These are phyloP conservation scores for Serendipita indica DNA, from an alignment of 768 basidiomycete genomes.

Conservation along the genomic window DNA sequence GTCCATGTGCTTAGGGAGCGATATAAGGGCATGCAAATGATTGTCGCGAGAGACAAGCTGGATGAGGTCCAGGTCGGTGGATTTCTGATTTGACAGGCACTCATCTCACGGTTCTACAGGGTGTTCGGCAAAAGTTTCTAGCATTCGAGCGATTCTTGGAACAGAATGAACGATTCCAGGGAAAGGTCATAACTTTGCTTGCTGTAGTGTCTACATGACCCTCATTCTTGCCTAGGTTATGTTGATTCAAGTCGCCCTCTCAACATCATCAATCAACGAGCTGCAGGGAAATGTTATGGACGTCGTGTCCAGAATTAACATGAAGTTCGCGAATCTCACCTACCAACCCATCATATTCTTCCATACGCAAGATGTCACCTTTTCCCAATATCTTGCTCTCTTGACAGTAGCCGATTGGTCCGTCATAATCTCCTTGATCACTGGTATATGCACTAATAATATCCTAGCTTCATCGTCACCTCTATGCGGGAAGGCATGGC, in stretches of 20 bases:
- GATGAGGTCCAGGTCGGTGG: slow-evolving; percentile 55
- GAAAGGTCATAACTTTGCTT: slow-evolving; percentile 33
- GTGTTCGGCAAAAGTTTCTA: slow-evolving; percentile 67
- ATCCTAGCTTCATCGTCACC: slow-evolving; percentile 73
- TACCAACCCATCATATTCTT: slow-evolving; percentile 81
- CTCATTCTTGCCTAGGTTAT: slow-evolving; percentile 35
- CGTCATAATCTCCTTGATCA: too few species aligned
- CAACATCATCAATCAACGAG: slow-evolving; percentile 66
- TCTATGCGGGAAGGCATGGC: slow-evolving; percentile 85
- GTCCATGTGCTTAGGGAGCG: slow-evolving; percentile 62
- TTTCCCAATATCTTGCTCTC: slow-evolving; percentile 71
- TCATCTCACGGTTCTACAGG: slow-evolving; percentile 23
- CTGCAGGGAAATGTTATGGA: slow-evolving; percentile 59
- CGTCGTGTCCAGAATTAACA: slow-evolving; percentile 65
- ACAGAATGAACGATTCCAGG: slow-evolving; percentile 62
- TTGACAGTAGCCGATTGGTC: slow-evolving; percentile 62
- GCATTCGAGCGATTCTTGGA: slow-evolving; percentile 75
- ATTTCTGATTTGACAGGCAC: neutral
- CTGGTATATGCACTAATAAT: too few species aligned
- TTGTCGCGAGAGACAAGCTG: slow-evolving; percentile 79
- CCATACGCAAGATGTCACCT: slow-evolving; percentile 71
- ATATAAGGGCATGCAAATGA: slow-evolving; percentile 72
- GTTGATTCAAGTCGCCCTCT: slow-evolving; percentile 75
- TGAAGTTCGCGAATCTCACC: slow-evolving; percentile 66
- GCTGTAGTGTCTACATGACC: neutral